Conservation (phyloP, 179 eudicot species). For the Actinidia chinensis region DNA sequence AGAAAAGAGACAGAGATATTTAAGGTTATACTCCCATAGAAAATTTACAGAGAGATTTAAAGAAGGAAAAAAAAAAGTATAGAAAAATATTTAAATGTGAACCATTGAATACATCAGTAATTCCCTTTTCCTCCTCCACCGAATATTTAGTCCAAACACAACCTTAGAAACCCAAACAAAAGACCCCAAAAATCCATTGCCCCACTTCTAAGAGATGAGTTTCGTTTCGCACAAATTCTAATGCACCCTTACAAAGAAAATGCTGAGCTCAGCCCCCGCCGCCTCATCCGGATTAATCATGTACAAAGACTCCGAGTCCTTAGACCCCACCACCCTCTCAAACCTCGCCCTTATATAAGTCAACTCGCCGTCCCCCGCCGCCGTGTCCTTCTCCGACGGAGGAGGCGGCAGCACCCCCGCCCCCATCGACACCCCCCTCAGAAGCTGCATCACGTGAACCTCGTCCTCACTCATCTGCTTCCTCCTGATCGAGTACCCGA, state of each 20-base stretch:
- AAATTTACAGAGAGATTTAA: no score
- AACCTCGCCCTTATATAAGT: slow-evolving; percentile 78
- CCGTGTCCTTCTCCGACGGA: slow-evolving; percentile 20
- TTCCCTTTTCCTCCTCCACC: no score
- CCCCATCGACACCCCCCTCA: slow-evolving; percentile 89
- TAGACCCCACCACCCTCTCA: slow-evolving; percentile 77
- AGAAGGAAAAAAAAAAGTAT: no score
- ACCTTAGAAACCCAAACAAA: no score
- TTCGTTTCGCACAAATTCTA: slow-evolving; percentile 8
- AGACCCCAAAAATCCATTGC: no score
- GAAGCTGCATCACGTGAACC: slow-evolving; percentile 61
- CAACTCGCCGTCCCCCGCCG: slow-evolving; percentile 43
- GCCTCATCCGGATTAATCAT: slow-evolving; percentile 86
- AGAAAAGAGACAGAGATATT: no score
- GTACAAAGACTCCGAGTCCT: slow-evolving; percentile 75
- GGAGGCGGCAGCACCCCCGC: slow-evolving; percentile 71
- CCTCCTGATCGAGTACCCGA: slow-evolving; percentile 71
- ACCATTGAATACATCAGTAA: no score
- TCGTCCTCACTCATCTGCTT: slow-evolving; percentile 69
- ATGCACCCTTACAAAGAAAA: slow-evolving; percentile 62
- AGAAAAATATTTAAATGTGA: no score
- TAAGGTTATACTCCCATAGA: no score
- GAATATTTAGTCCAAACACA: no score
- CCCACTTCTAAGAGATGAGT: no score
- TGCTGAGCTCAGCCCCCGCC: slow-evolving; percentile 68